These are phyloP conservation scores for Vachellia pachyceras DNA, from an alignment of 306 rosid genomes.

Conservation along the genomic window DNA sequence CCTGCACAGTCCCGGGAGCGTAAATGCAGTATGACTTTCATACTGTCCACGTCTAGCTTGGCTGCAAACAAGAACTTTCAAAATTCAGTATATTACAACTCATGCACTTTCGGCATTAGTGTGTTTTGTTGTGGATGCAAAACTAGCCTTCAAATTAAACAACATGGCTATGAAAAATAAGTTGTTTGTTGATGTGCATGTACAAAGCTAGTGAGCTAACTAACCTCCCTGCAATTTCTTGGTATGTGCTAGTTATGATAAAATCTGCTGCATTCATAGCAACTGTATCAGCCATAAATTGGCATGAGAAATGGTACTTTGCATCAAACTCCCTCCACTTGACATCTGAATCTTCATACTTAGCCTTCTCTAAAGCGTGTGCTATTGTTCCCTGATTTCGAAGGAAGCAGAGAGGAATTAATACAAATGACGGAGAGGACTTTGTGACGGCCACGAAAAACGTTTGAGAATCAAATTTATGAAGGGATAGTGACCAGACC, in stretches of 20 bases:
- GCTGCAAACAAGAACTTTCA: constrained; percentile 60
- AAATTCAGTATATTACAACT: constrained; percentile 15
- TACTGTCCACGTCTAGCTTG: constrained; percentile 85
- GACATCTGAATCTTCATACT: constrained; percentile 90
- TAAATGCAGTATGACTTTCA: constrained; percentile 80
- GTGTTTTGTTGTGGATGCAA: not conserved
- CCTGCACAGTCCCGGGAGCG: constrained; percentile 91
- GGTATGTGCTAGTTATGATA: constrained; percentile 86
- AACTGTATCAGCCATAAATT: constrained; percentile 81
- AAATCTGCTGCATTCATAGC: constrained; percentile 95
- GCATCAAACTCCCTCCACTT: constrained; percentile 89
- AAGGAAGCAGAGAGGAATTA: constrained; percentile 18
- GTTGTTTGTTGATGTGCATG: not conserved
- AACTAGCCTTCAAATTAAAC: not conserved
- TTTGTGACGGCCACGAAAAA: constrained; percentile 2
- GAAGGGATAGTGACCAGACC: constrained; percentile 57
- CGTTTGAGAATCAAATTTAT: constrained; percentile 21
- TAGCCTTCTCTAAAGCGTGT: constrained; percentile 91
- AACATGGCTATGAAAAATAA: not conserved
- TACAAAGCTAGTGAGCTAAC: constrained; percentile 38
- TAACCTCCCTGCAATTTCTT: constrained; percentile 94
- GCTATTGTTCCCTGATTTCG: constrained; percentile 81
- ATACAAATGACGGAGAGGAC: constrained; percentile 25
- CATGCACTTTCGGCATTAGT: not conserved
- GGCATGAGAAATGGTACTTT: constrained; percentile 92